Evolutionary conservation across 192 early-diverging fungal genomes (phyloP), one percentile per base, ranked within the genome.

Genomic region (Gryganskiella cystojenkinii): DNA sequence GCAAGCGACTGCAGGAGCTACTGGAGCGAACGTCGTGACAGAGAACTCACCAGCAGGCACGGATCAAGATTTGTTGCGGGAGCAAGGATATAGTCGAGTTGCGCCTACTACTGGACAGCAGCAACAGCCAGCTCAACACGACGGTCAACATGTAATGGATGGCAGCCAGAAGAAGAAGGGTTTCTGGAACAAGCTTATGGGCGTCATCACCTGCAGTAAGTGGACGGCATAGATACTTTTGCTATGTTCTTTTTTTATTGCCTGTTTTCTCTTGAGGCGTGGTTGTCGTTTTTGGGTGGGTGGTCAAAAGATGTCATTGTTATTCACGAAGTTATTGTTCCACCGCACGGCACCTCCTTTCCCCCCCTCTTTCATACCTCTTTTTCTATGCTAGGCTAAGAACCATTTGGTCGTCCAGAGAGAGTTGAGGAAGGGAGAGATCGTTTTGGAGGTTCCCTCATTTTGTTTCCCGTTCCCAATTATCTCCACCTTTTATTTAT

Each of bases 161-260:
- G 73, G 60, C n/a, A 63, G 64, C 60, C 73, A 76, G 28, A 68
- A 76, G 65, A 76, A 76, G 65, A 76, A 68, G 47, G 65, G 73
- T 20, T 76, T 83, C 70, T 80, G 75, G 76, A 78, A 80, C 71
- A 83, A 83, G 54, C 56, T 83, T 20, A 79, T 83, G 13, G 71
- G 81, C 44, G 76, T 83, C 27, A 83, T 83, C 51, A 83, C 81
- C 31, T 83, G 81, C 65, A 83, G 81, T 83, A 83, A 59, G 81
- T 83, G 53, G 53, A 20, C 13, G 51, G 5, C 37, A 34, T 61
- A 15, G 35, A 52, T 40, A 34, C 0, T 2, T 22, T 8, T 66
- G 54, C 22, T n/a, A n/a, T n/a, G 35, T 28, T 52, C 2, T 37
- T 1, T 40, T 50, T 3, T 57, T 58, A 24, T n/a, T n/a, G n/a